phyloP scores from a whole-genome alignment of 371 early-diverging fungal species.

The Sporodiniella umbellata region DNA sequence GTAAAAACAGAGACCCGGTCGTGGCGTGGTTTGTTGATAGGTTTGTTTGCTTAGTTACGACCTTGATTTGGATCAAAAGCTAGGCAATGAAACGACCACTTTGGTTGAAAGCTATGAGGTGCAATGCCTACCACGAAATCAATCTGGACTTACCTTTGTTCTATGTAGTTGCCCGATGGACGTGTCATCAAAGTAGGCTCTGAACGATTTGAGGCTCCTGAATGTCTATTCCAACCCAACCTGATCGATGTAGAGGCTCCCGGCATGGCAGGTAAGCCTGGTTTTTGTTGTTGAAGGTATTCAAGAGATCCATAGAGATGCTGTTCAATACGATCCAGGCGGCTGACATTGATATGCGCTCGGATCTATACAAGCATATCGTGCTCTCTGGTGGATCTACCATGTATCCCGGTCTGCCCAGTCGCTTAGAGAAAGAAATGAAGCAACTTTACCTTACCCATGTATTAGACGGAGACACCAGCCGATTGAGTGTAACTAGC shows the following conservation, averaged over 20 bases:
- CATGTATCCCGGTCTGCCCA: slow-evolving; percentile 97
- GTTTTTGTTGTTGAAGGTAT: slow-evolving; percentile 90
- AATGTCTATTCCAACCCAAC: slow-evolving; percentile 97
- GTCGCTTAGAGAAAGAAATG: slow-evolving; percentile 95
- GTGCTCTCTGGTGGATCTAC: slow-evolving; percentile 97
- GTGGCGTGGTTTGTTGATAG: neutral
- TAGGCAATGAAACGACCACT: slow-evolving; percentile 95
- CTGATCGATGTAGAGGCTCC: slow-evolving; percentile 91
- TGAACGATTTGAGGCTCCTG: slow-evolving; percentile 97
- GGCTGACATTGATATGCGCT: slow-evolving; percentile 89
- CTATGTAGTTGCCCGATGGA: slow-evolving; percentile 87
- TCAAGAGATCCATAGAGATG: slow-evolving; percentile 82
- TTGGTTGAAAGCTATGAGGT: slow-evolving; percentile 93
- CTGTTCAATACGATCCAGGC: slow-evolving; percentile 89
- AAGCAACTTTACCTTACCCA: slow-evolving; percentile 92
- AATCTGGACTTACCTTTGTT: neutral
- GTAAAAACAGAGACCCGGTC: slow-evolving; percentile 32
- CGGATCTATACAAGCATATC: slow-evolving; percentile 95
- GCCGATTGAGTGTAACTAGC: slow-evolving; percentile 78
- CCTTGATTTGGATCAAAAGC: slow-evolving; percentile 87
- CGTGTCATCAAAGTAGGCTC: slow-evolving; percentile 97
- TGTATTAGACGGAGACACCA: slow-evolving; percentile 82
- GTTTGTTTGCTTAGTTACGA: slow-evolving; percentile 70
- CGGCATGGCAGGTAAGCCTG: slow-evolving; percentile 90
- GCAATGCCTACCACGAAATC: too few relatives aligned